phyloP scores from a whole-genome alignment of 257 asterid genomes.

The Scutellaria barbata region DNA sequence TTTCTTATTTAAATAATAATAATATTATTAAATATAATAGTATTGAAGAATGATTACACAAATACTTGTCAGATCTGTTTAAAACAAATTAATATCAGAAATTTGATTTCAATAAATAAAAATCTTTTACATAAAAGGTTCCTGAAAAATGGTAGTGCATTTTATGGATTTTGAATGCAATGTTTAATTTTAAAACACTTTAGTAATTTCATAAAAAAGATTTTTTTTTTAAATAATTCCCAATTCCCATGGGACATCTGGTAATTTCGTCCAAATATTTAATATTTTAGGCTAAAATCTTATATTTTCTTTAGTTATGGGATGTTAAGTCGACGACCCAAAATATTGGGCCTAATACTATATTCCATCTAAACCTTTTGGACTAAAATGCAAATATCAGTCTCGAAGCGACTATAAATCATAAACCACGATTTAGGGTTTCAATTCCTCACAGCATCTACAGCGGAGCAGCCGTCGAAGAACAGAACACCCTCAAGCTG shows the following conservation, averaged over 20 bases:
- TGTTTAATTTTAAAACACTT: too few species aligned
- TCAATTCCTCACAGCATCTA: conserved; percentile 7
- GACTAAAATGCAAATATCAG: conserved; percentile 19
- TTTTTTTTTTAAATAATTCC: background rate
- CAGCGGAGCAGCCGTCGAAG: conserved; percentile 42
- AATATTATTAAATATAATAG: too few species aligned
- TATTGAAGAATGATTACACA: too few species aligned
- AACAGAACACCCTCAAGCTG: conserved; percentile 1
- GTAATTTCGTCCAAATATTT: background rate
- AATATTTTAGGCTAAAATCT: background rate
- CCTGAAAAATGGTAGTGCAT: too few species aligned
- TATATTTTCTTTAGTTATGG: background rate
- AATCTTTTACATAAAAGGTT: too few species aligned
- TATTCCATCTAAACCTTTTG: background rate
- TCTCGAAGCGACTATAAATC: conserved; percentile 15
- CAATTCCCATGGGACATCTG: too few species aligned
- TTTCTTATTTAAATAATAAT: too few species aligned
- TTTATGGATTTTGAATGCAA: too few species aligned
- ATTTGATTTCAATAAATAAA: too few species aligned
- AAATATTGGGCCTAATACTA: background rate
- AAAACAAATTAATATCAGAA: too few species aligned
- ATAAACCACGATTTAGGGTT: conserved; percentile 42
- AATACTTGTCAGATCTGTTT: too few species aligned
- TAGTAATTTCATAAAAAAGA: too few species aligned
- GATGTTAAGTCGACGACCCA: background rate